Percentiles rank a stretch among this genome's conserved stretches.
Evolutionary conservation across 2,329 filamentous ascomycete species (phyloP).

Genomic region (Cercospora sesami): DNA sequence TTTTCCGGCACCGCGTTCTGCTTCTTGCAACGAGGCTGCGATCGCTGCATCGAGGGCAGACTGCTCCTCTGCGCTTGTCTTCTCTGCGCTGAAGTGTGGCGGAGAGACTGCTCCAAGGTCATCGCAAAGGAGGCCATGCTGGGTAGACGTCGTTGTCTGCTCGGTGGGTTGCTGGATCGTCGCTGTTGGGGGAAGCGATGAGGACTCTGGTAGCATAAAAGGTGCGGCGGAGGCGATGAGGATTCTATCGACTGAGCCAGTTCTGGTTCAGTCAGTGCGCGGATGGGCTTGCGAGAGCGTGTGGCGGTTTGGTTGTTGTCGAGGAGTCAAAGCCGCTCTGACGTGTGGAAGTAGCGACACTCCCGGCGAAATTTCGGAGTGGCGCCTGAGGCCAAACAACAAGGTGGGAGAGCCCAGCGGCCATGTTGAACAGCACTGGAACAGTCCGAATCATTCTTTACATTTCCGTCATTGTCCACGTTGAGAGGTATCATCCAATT

Average conservation of each 20-base stretch:
- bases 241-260: constrained; percentile 57
- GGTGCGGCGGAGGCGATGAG: constrained; percentile 39
- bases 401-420: not conserved
- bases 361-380: not conserved
- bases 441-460: not conserved
- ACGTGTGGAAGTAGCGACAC: constrained; percentile 4
- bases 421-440: not conserved
- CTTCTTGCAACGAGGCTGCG: constrained; percentile 33
- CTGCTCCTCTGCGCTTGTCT: constrained; percentile 28
- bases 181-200: constrained; percentile 52
- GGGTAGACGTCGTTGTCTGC: constrained; percentile 46
- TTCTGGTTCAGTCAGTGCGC: constrained; percentile 52
- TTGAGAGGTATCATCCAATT: not conserved
- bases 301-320: constrained; percentile 13
- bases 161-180: constrained; percentile 43
- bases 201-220: constrained; percentile 68
- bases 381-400: not conserved
- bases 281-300: constrained; percentile 12
- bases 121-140: constrained; percentile 58
- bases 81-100: constrained; percentile 39
- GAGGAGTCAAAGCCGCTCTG: not conserved
- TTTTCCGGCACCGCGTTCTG: constrained; percentile 8
- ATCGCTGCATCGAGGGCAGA: constrained; percentile 32
- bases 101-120: constrained; percentile 49
- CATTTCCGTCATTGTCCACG: not conserved